Evolutionary conservation across 768 basidiomycete species (phyloP).

Genomic region (Russula abietina): DNA sequence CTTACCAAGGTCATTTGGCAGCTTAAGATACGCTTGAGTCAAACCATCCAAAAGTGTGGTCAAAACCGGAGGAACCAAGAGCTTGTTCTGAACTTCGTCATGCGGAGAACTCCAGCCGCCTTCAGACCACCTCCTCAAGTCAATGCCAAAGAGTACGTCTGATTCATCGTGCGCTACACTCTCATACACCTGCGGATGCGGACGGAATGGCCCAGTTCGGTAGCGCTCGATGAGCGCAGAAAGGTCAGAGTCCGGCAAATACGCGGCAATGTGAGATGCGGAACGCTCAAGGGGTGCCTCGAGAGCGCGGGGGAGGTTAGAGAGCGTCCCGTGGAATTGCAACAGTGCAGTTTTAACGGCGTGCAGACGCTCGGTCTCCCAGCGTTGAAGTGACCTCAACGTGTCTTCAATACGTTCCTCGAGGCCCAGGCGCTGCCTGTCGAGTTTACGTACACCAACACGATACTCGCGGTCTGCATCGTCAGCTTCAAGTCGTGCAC

Average conservation of each 20-base stretch:
- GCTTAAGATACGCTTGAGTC: conserved; percentile 52
- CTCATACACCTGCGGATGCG: conserved; percentile 80
- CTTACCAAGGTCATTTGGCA: conserved; percentile 61
- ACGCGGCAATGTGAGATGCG: conserved; percentile 70
- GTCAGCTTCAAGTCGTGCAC: conserved; percentile 70
- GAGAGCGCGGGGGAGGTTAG: conserved; percentile 63
- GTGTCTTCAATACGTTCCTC: conserved; percentile 85
- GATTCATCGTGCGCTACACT: conserved; percentile 75
- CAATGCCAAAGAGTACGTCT: conserved; percentile 88
- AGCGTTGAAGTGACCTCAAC: conserved; percentile 71
- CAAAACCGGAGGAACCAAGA: conserved; percentile 67
- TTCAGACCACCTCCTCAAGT: conserved; percentile 87
- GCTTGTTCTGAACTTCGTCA: conserved; percentile 50
- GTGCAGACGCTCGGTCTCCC: conserved; percentile 78
- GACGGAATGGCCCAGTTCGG: conserved; percentile 89
- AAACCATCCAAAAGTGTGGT: conserved; percentile 59
- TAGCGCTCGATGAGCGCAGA: conserved; percentile 86
- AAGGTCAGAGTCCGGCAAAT: conserved; percentile 83
- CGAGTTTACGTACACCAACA: conserved; percentile 72
- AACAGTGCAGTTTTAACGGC: conserved; percentile 86
- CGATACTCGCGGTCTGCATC: conserved; percentile 78
- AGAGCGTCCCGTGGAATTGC: conserved; percentile 79
- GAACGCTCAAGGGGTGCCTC: conserved; percentile 63
- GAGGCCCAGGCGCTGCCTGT: conserved; percentile 75
- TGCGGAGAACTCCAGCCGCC: conserved; percentile 61